Base-by-base conservation (phyloP, 768 basidiomycete genomes). In the Mycena polygramma region DNA sequence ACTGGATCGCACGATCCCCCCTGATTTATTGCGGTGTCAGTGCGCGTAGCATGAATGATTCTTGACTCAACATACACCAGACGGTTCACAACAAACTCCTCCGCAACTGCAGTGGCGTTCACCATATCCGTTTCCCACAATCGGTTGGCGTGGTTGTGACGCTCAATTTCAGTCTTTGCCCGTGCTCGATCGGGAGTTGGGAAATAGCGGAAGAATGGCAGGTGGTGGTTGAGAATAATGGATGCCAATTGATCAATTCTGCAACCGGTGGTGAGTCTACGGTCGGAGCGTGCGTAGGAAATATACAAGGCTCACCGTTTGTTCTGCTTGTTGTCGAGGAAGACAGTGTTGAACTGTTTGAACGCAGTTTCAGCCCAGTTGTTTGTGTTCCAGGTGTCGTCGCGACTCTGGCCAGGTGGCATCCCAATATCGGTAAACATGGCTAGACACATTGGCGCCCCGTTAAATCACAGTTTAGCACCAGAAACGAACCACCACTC, bases 361-460 rank as follows among this genome's bases (percentile, higher is more conserved):
- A 57, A 69, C 7, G 24, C 62, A 3, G 68, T 41, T 41, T 69
- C 68, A 3, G 54, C 57, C 45, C 30, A 57, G 46, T 69, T 69
- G 62, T 69, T 69, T 3, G 68, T 69, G 61, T 68, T 68, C 51
- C 58, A 68, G 5, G 39, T 15, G 37, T 14, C 55, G 14, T 57
- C 55, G 4, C 55, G 37, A 39, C 54, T 55, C 54, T 55, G 55
- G 20, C 5, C 51, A 9, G 43, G 17, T 4, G 68, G 68, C 55
- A 70, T 30, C 7, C 63, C 69, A 9, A 70, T 70, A 22, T 70
- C 63, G 1, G 69, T 70, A 26, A 45, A 65, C 55, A 69, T 48
- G 9, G 43, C 62, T 63, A 36, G 36, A 39, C n/a, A n/a, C n/a
- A n/a, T n/a, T n/a, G n/a, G n/a, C n/a, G n/a, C n/a, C n/a, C n/a